These are phyloP conservation scores for Hypholoma sublateritium DNA, from an alignment of 768 basidiomycete species.

Conservation along the genomic window DNA sequence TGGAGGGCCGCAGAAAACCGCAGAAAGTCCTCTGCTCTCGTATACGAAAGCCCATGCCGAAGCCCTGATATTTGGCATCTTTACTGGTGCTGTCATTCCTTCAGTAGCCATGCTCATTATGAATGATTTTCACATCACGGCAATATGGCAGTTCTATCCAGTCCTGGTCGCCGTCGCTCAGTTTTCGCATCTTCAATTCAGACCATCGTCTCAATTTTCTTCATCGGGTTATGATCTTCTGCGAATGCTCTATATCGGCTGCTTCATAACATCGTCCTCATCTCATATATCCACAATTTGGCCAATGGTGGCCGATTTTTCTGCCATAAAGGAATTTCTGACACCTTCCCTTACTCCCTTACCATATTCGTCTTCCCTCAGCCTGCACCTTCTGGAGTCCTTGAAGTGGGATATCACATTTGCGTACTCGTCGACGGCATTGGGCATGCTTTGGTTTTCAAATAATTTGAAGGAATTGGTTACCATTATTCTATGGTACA, in stretches of 20 bases:
- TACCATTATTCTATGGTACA: conserved; percentile 41
- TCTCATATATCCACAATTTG: conserved; percentile 40
- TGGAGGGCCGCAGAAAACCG: conserved; percentile 27
- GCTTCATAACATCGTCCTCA: conserved; percentile 42
- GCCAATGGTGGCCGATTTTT: conserved; percentile 31
- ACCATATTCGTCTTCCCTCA: conserved; percentile 21
- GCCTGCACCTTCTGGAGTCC: conserved; percentile 35
- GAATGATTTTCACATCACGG: conserved; percentile 42
- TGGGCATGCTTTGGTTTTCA: conserved; percentile 52
- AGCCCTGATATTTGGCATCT: conserved; percentile 49
- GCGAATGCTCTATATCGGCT: conserved; percentile 35
- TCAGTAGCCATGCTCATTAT: conserved; percentile 43
- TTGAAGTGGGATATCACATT: conserved; percentile 54
- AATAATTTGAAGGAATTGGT: conserved; percentile 28
- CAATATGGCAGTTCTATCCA: conserved; percentile 57
- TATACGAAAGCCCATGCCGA: conserved; percentile 46
- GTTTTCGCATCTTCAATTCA: conserved; percentile 36
- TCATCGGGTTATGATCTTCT: conserved; percentile 37
- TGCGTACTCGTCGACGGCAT: conserved; percentile 35
- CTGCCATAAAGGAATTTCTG: conserved; percentile 30
- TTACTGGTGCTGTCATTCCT: conserved; percentile 46
- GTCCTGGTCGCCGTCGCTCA: conserved; percentile 43
- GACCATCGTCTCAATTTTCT: conserved; percentile 30
- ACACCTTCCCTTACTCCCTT: conserved; percentile 35
- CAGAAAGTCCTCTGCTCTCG: conserved; percentile 14